These are phyloP conservation scores for Penicillium sp. DNA, from an alignment of 2,329 filamentous ascomycete species.

Conservation along the genomic window DNA sequence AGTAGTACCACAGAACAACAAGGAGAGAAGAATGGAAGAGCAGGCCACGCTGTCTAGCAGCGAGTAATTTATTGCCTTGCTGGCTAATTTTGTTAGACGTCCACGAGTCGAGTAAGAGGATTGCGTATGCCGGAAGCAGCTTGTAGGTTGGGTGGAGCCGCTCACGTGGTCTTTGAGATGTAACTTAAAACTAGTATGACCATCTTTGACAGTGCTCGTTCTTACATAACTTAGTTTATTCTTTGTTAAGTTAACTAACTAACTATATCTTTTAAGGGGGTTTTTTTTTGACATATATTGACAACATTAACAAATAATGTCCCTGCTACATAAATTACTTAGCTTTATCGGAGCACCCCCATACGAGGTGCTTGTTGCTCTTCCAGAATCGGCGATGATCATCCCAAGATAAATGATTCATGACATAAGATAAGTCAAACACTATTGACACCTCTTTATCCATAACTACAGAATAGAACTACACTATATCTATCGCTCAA, in stretches of 20 bases:
- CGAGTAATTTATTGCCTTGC: constrained; percentile 2
- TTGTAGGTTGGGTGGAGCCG: constrained; percentile 17
- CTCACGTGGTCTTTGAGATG: constrained; percentile 20
- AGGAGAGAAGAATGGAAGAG: background rate
- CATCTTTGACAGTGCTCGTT: background rate
- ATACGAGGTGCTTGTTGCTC: background rate
- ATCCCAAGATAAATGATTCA: background rate
- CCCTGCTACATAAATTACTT: background rate
- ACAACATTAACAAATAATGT: background rate
- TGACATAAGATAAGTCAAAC: background rate
- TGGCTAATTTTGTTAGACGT: constrained; percentile 7
- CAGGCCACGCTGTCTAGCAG: constrained; percentile 10
- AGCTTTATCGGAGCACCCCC: background rate
- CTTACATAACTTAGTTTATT: background rate
- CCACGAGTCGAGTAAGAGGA: constrained; percentile 5
- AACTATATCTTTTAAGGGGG: too few relatives aligned
- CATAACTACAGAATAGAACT: background rate
- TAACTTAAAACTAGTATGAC: background rate
- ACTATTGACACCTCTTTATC: background rate
- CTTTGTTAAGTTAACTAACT: too few relatives aligned
- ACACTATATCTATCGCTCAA: background rate
- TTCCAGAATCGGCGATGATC: constrained; percentile 4
- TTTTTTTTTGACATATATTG: background rate
- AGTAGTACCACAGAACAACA: background rate
- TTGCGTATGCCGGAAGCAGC: constrained; percentile 22